Evolutionary conservation across 2,329 filamentous ascomycete species (phyloP), one percentile per base, ranked within the genome.

Genomic region (Cryoendolithus antarcticus): DNA sequence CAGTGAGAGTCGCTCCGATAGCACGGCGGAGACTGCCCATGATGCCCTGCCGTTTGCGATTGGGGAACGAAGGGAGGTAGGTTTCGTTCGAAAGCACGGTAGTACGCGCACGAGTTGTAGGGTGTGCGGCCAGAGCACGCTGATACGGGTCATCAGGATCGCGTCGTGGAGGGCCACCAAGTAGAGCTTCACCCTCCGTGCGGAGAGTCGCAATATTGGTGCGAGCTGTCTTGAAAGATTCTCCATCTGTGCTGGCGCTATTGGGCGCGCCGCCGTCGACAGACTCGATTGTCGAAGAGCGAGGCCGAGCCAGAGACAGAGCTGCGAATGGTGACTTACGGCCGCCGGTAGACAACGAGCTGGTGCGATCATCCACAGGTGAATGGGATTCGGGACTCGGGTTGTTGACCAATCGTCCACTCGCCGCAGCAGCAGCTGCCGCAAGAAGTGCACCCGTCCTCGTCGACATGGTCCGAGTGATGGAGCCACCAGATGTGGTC

Each of bases 141-240:
- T 49, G 49, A 35, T 56, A 58, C 1, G 53, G 55, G 38, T 57
- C 53, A 40, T 58, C 51, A 37, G 37, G 58, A 52, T 44, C 62
- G 44, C 21, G 29, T 13, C 56, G 55, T 2, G 62, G 50, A 7
- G 52, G 54, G 4, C 66, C 65, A 4, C 64, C 65, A 15, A 76
- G 63, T 1, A 75, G 60, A 2, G 63, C 62, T 37, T 72, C 65
- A 9, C 68, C 67, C 54, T 75, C 71, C 10, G 62, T 61, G 49
- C 70, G 70, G 2, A 69, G 60, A 13, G 67, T 61, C 6, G 61
- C 60, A 38, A 74, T 65, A 0, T 63, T 67, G 1, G 69, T 66
- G 11, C 62, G 61, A 3, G 69, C 68, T 1, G 71, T 71, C 10
- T 60, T 64, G 54, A 70, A 74, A 2, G 64, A 69, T 31, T 74